A percentile compares a stretch with the other conserved stretches of the same genome.
Conservation (phyloP, 2,329 filamentous ascomycete species). For the Chrysoporthe puriensis region DNA sequence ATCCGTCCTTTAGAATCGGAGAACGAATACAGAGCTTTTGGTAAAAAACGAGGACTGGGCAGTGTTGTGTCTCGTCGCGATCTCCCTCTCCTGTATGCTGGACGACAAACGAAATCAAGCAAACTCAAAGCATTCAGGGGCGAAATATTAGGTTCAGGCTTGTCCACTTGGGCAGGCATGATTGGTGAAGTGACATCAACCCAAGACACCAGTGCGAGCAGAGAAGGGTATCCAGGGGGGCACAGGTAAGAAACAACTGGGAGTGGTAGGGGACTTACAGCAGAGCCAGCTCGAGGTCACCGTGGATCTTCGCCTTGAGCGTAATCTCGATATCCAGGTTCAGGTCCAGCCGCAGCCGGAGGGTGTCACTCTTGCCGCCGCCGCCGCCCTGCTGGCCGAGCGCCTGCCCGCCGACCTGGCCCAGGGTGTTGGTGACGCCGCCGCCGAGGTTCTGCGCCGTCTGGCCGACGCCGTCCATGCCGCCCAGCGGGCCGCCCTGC, state of each 20-base stretch:
- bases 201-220: conserved; percentile 15
- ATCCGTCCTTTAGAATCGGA: conserved; percentile 28
- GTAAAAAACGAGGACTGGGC: conserved; percentile 8
- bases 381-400: conserved; percentile 29
- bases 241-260: background rate
- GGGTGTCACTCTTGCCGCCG: conserved; percentile 62
- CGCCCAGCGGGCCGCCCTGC: conserved; percentile 42
- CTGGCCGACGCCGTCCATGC: conserved; percentile 42
- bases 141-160: background rate
- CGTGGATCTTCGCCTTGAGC: conserved; percentile 83
- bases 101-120: conserved; percentile 2
- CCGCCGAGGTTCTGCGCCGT: conserved; percentile 45
- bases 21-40: conserved; percentile 24
- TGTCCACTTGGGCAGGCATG: conserved; percentile 15
- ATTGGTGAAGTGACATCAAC: conserved; percentile 7
- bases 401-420: conserved; percentile 36
- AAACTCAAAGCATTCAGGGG: no score
- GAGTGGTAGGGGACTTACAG: conserved; percentile 47
- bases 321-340: conserved; percentile 86
- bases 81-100: conserved; percentile 13
- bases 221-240: conserved; percentile 11
- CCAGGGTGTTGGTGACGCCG: conserved; percentile 43
- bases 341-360: conserved; percentile 75
- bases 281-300: conserved; percentile 78
- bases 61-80: conserved; percentile 3